These are phyloP conservation scores for Neurospora sp. DNA, from an alignment of 495 filamentous ascomycete species.

Conservation along the genomic window DNA sequence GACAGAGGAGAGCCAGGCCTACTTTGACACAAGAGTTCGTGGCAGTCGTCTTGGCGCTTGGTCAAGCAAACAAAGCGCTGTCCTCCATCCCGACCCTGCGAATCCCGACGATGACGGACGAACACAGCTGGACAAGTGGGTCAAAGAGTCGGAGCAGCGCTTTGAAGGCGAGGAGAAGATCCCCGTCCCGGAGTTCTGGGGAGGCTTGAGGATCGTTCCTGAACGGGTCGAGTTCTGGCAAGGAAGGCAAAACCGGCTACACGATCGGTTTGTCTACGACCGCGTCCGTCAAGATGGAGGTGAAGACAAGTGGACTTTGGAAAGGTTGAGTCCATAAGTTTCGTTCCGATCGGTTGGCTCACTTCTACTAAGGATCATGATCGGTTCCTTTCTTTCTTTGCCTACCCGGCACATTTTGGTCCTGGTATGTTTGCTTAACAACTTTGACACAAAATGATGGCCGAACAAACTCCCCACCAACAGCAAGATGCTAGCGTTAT, in stretches of 20 bases:
- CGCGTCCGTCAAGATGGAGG: slow-evolving; percentile 33
- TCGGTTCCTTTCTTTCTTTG: not conserved
- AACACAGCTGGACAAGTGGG: slow-evolving; percentile 53
- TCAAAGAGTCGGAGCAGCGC: slow-evolving; percentile 57
- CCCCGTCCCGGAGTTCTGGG: slow-evolving; percentile 90
- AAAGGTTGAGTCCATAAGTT: slow-evolving; percentile 50
- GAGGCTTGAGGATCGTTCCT: slow-evolving; percentile 76
- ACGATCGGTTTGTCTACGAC: slow-evolving; percentile 87
- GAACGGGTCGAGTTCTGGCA: slow-evolving; percentile 92
- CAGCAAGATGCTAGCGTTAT: not conserved
- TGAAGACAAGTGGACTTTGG: slow-evolving; percentile 43
- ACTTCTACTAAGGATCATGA: not conserved
- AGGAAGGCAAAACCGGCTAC: slow-evolving; percentile 74
- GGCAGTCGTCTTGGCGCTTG: slow-evolving; percentile 84
- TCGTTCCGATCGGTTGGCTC: not conserved
- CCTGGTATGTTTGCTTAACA: not conserved
- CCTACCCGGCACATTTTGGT: not conserved
- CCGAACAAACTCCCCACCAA: not conserved
- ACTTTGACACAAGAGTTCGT: slow-evolving; percentile 73
- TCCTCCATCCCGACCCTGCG: slow-evolving; percentile 41
- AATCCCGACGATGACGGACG: slow-evolving; percentile 47
- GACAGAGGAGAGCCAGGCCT: slow-evolving; percentile 68
- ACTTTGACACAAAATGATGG: not conserved
- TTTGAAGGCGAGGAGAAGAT: slow-evolving; percentile 71
- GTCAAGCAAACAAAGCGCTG: slow-evolving; percentile 81